A percentile compares a stretch with the other conserved stretches of the same genome.
These are phyloP conservation scores for Kwoniella shivajii DNA, from an alignment of 1,284 basidiomycete species.

Conservation along the genomic window DNA sequence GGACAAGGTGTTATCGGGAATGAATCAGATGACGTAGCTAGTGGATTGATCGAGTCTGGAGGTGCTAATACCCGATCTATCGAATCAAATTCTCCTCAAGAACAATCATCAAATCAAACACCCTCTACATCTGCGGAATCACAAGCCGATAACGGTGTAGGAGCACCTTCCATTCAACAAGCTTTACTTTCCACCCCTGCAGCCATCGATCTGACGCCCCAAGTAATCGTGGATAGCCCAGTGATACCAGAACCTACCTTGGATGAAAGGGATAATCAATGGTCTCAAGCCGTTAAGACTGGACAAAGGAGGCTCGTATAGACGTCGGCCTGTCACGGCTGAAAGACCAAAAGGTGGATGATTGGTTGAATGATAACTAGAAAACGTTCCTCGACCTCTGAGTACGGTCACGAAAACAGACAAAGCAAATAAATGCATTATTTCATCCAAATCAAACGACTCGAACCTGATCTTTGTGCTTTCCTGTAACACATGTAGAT, in stretches of 20 bases:
- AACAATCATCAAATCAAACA: constrained; percentile 4
- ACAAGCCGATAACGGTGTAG: constrained; percentile 1
- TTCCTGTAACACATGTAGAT: too few species aligned
- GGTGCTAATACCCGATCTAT: not conserved
- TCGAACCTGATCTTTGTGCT: too few species aligned
- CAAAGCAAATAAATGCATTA: too few species aligned
- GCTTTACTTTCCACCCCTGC: constrained; percentile 12
- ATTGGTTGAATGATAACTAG: too few species aligned
- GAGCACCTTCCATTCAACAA: constrained; percentile 15
- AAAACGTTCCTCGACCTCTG: too few species aligned
- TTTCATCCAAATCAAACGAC: too few species aligned
- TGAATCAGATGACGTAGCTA: not conserved
- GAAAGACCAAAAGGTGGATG: too few species aligned
- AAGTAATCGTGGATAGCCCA: constrained; percentile 15
- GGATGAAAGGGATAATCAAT: constrained; percentile 18
- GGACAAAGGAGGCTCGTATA: constrained; percentile 32
- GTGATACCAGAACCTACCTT: not conserved
- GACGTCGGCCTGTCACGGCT: too few species aligned
- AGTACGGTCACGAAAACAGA: too few species aligned
- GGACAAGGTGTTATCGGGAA: too few species aligned
- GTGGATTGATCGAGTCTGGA: constrained; percentile 8
- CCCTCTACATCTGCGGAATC: not conserved
- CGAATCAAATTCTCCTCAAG: not conserved
- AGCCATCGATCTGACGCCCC: constrained; percentile 16
- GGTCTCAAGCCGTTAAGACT: constrained; percentile 17